Conservation (phyloP, 2,329 filamentous ascomycete species). For the Epichloe elymi region DNA sequence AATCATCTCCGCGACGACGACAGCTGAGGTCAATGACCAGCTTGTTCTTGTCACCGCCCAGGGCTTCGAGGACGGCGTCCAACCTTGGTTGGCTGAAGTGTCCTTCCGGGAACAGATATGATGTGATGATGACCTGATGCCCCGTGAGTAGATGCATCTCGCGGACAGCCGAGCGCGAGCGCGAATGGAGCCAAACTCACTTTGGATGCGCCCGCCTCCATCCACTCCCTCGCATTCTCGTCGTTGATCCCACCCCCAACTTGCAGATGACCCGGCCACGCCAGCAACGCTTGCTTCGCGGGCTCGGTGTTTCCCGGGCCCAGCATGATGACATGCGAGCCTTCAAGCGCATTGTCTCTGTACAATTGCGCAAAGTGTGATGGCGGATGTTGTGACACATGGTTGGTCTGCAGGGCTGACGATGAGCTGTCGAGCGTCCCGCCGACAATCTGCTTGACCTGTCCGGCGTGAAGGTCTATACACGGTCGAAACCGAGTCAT, state of each 20-base stretch:
- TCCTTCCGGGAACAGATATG: constrained; percentile 77
- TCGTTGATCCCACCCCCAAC: constrained; percentile 90
- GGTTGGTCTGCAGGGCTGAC: constrained; percentile 71
- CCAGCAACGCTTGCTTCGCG: constrained; percentile 59
- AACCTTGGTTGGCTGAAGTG: constrained; percentile 69
- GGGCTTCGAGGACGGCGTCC: constrained; percentile 55
- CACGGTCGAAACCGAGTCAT: constrained; percentile 96
- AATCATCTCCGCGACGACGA: constrained; percentile 53
- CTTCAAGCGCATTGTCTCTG: constrained; percentile 55
- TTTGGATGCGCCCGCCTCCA: constrained; percentile 79
- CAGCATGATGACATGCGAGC: constrained; percentile 94
- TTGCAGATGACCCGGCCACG: constrained; percentile 73
- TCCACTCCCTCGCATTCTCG: constrained; percentile 72
- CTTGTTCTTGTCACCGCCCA: constrained; percentile 63
- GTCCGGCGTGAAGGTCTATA: constrained; percentile 93
- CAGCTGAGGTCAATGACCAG: constrained; percentile 95
- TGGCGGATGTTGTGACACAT: constrained; percentile 73
- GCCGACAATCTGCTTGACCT: constrained; percentile 97
- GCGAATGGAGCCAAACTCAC: constrained; percentile 29
- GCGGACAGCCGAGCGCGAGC: not conserved
- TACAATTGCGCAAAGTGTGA: constrained; percentile 75
- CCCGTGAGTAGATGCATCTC: not conserved
- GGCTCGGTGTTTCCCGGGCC: constrained; percentile 76
- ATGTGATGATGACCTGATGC: constrained; percentile 85
- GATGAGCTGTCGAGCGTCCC: constrained; percentile 67